Evolutionary conservation across 139 green algal genomes (phyloP).

Genomic region (Mesostigma viride): DNA sequence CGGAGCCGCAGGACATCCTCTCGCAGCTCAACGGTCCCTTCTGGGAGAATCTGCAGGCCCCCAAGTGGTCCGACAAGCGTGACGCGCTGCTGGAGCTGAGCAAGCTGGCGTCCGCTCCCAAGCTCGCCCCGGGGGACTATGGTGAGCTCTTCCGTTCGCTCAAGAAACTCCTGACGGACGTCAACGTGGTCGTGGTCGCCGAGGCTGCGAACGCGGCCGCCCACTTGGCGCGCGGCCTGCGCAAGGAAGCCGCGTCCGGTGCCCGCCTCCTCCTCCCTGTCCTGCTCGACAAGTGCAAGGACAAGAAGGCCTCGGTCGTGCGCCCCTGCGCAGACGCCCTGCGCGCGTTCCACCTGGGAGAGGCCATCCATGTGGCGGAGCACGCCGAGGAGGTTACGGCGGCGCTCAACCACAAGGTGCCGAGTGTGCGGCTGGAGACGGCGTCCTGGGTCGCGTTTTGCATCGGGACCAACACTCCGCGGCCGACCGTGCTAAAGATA

Average conservation of each 20-base stretch:
- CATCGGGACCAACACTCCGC: slow-evolving; percentile 22
- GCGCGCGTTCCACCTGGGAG: no score
- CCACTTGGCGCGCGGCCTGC: slow-evolving; percentile 20
- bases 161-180: slow-evolving; percentile 30
- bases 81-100: slow-evolving; percentile 27
- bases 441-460: slow-evolving; percentile 24
- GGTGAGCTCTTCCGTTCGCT: slow-evolving; percentile 12
- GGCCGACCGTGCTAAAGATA: slow-evolving; percentile 17
- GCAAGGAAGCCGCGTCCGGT: slow-evolving; percentile 13
- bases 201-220: slow-evolving; percentile 25
- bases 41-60: slow-evolving; percentile 23
- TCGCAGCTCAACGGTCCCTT: slow-evolving; percentile 26
- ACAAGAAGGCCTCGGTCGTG: slow-evolving; percentile 28
- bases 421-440: slow-evolving; percentile 17
- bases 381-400: no score
- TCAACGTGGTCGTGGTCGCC: slow-evolving; percentile 21
- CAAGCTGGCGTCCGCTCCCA: slow-evolving; percentile 12
- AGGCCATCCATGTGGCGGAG: no score
- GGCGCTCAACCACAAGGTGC: slow-evolving; percentile 32
- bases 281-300: slow-evolving; percentile 35
- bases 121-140: slow-evolving; percentile 26
- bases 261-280: slow-evolving; percentile 19
- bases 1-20: slow-evolving; percentile 28
- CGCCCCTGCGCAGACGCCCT: no score
- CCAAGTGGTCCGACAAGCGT: slow-evolving; percentile 32